phyloP scores from a whole-genome alignment of 768 basidiomycete genomes.

The Leccinum olivaceopallidum region DNA sequence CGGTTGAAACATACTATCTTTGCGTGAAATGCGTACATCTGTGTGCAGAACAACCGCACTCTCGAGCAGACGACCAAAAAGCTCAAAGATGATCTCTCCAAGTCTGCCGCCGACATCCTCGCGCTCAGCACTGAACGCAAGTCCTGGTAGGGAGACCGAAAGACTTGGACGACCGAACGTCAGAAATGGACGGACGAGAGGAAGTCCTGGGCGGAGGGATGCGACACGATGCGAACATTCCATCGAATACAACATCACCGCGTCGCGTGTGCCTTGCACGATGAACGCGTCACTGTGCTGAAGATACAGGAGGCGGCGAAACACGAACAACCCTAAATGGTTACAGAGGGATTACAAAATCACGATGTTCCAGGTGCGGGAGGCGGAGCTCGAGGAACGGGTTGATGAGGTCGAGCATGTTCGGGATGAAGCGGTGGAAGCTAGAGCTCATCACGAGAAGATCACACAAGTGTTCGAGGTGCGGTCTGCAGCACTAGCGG shows the following conservation, averaged over 20 bases:
- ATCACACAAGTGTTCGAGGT: conserved; percentile 30
- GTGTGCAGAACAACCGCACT: conserved; percentile 39
- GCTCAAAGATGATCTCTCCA: conserved; percentile 50
- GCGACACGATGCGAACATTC: conserved; percentile 59
- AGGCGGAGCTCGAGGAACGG: conserved; percentile 57
- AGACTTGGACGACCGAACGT: conserved; percentile 22
- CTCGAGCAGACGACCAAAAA: conserved; percentile 62
- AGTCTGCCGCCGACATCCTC: conserved; percentile 28
- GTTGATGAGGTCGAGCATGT: conserved; percentile 54
- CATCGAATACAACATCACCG: conserved; percentile 67
- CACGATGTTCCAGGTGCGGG: conserved; percentile 64
- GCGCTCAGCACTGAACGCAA: conserved; percentile 43
- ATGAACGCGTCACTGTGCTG: conserved; percentile 49
- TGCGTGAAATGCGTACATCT: conserved; percentile 99
- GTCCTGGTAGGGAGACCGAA: conserved; percentile 29
- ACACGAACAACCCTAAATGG: conserved; percentile 54
- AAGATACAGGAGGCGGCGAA: conserved; percentile 55
- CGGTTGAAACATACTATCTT: conserved; percentile 98
- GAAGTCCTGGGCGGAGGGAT: conserved; percentile 59
- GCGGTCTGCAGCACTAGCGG: conserved; percentile 34
- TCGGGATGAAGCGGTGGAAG: conserved; percentile 30
- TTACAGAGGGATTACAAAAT: conserved; percentile 68
- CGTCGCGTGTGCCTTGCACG: conserved; percentile 53
- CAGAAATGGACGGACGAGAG: conserved; percentile 54
- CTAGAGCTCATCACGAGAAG: conserved; percentile 25